Evolutionary conservation across 2,329 filamentous ascomycete genomes (phyloP).

Genomic region (Pyricularia pennisetigena): DNA sequence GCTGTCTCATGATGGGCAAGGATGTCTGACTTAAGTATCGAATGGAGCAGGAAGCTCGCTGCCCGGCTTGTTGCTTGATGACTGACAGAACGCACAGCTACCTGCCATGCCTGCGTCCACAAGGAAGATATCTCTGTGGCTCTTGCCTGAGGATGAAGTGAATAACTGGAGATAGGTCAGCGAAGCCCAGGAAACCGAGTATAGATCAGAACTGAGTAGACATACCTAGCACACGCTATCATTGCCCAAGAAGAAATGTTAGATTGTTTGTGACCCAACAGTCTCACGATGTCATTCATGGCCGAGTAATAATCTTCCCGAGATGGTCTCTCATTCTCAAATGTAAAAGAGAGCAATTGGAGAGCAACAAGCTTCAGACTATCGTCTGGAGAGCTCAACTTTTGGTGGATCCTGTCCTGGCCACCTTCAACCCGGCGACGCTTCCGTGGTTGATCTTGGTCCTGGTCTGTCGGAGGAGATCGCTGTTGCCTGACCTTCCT

Average conservation of each 20-base stretch:
- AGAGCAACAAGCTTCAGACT: slow-evolving; percentile 40
- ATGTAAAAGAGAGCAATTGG: slow-evolving; percentile 47
- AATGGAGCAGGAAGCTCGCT: slow-evolving; percentile 62
- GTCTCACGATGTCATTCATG: slow-evolving; percentile 43
- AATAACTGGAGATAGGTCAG: slow-evolving; percentile 26
- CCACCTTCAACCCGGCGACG: slow-evolving; percentile 32
- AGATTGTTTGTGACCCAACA: slow-evolving; percentile 60
- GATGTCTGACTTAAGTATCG: slow-evolving; percentile 56
- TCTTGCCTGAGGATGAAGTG: slow-evolving; percentile 29
- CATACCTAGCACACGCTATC: slow-evolving; percentile 69
- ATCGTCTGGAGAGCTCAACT: slow-evolving; percentile 32
- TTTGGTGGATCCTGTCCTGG: slow-evolving; percentile 36
- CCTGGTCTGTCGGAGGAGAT: slow-evolving; percentile 9
- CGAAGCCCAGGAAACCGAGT: neutral
- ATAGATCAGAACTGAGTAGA: slow-evolving; percentile 5
- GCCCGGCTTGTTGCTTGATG: slow-evolving; percentile 64
- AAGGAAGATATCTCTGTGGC: slow-evolving; percentile 28
- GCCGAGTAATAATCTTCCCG: slow-evolving; percentile 41
- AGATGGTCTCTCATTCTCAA: slow-evolving; percentile 28
- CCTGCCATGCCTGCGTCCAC: slow-evolving; percentile 71
- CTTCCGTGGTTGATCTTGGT: slow-evolving; percentile 41
- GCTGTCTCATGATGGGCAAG: slow-evolving; percentile 57
- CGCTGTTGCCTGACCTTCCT: slow-evolving; percentile 15
- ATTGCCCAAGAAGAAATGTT: slow-evolving; percentile 70
- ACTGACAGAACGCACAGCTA: slow-evolving; percentile 60